These are phyloP conservation scores for Podospora comata DNA, from an alignment of 495 filamentous ascomycete genomes.

Conservation along the genomic window DNA sequence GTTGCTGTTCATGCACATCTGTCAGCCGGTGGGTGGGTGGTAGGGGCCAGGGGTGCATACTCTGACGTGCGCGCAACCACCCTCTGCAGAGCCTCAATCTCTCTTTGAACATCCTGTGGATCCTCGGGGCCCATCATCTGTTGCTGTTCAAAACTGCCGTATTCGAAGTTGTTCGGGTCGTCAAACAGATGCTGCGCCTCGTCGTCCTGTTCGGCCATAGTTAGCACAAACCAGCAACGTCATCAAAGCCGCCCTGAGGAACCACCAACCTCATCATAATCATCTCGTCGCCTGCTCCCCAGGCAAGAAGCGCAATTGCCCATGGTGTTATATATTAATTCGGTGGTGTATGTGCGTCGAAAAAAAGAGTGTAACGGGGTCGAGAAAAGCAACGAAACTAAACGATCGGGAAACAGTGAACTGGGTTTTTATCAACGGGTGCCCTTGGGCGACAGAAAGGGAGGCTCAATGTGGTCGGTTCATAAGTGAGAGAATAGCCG, in stretches of 20 bases:
- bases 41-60: constrained; percentile 32
- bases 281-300: constrained; percentile 40
- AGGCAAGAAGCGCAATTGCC: constrained; percentile 48
- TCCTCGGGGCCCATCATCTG: constrained; percentile 51
- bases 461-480: constrained; percentile 28
- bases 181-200: constrained; percentile 53
- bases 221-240: constrained; percentile 5
- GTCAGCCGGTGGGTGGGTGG: constrained; percentile 29
- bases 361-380: constrained; percentile 9
- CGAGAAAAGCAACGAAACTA: constrained; percentile 1
- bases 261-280: constrained; percentile 41
- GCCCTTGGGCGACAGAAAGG: constrained; percentile 18
- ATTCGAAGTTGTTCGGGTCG: constrained; percentile 50
- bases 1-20: constrained; percentile 37
- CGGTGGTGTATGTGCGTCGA: not conserved
- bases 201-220: constrained; percentile 40
- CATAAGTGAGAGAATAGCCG: constrained; percentile 32
- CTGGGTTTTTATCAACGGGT: not conserved
- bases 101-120: constrained; percentile 54
- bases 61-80: constrained; percentile 55
- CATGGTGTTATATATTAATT: constrained; percentile 31
- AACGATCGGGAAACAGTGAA: constrained; percentile 1
- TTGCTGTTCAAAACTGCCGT: constrained; percentile 53
- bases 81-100: constrained; percentile 55
- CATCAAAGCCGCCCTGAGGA: not conserved